Percentiles rank a stretch among this genome's conserved stretches.
These are phyloP conservation scores for Laetiporus sulphureus DNA, from an alignment of 1,284 basidiomycete genomes.

Conservation along the genomic window DNA sequence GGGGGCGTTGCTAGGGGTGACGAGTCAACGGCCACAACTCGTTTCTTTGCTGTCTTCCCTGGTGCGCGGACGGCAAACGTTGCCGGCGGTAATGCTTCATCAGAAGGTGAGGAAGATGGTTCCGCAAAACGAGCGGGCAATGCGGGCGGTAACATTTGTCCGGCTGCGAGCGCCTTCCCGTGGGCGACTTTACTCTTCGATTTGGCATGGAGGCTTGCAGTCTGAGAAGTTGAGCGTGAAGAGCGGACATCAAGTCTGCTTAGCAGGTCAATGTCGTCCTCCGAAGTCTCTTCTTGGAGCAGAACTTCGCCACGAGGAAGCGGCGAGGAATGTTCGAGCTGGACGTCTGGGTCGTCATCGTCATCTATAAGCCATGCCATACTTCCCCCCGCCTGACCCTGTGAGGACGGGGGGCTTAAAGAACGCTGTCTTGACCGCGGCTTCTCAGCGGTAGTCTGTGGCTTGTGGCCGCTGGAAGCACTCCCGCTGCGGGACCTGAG, in stretches of 20 bases:
- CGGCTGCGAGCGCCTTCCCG: neutral
- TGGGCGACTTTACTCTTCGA: no score
- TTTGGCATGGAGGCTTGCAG: no score
- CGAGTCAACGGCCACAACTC: conserved; percentile 27
- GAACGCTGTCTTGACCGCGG: no score
- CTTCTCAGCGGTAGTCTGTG: no score
- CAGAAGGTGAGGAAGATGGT: conserved; percentile 12
- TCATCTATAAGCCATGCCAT: conserved; percentile 60
- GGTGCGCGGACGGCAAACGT: conserved; percentile 50
- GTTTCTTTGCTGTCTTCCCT: conserved; percentile 31
- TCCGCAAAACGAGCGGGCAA: conserved; percentile 25
- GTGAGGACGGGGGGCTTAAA: conserved; percentile 9
- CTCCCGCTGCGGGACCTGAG: conserved; percentile 10
- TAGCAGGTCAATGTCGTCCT: conserved; percentile 12
- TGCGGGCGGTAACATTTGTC: conserved; percentile 35
- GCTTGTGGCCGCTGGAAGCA: conserved; percentile 4
- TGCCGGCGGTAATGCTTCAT: conserved; percentile 30
- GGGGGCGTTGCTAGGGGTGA: conserved; percentile 32
- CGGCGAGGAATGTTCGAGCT: conserved; percentile 45
- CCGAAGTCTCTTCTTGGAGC: neutral
- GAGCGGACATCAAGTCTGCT: no score
- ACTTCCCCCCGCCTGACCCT: conserved; percentile 18
- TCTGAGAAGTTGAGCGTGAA: no score
- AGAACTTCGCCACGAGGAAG: conserved; percentile 3
- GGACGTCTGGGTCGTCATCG: conserved; percentile 41